These are phyloP conservation scores for Porodaedalea pini DNA, from an alignment of 1,284 basidiomycete species.

Conservation along the genomic window DNA sequence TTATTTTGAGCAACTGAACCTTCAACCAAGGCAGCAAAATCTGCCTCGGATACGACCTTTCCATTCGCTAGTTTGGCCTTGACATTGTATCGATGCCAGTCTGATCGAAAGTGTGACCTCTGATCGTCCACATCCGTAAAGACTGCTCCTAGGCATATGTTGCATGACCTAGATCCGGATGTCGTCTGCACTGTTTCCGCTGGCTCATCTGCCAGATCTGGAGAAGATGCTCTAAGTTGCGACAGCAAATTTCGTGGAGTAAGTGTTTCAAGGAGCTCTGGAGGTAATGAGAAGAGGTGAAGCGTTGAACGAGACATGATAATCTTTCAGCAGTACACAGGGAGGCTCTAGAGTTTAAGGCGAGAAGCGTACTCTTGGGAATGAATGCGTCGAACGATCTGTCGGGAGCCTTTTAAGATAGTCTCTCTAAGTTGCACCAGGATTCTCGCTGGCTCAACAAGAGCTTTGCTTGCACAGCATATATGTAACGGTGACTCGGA, in stretches of 20 bases:
- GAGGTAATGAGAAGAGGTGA: constrained; percentile 63
- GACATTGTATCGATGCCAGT: constrained; percentile 98
- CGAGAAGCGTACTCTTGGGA: not conserved
- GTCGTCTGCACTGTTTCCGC: constrained; percentile 25
- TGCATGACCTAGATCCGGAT: constrained; percentile 61
- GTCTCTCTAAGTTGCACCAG: too few species aligned
- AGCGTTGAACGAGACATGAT: constrained; percentile 27
- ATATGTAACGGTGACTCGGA: too few species aligned
- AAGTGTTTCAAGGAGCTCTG: constrained; percentile 64
- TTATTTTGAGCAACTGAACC: constrained; percentile 43
- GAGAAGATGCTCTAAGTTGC: constrained; percentile 1
- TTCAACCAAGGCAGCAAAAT: constrained; percentile 77
- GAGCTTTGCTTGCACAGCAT: too few species aligned
- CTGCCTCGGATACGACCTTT: constrained; percentile 59
- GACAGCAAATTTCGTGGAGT: constrained; percentile 53
- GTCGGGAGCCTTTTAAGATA: too few species aligned
- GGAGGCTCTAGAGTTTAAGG: too few species aligned
- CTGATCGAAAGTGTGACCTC: constrained; percentile 85
- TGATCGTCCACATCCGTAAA: constrained; percentile 83
- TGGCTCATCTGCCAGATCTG: not conserved
- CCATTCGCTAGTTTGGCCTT: constrained; percentile 70
- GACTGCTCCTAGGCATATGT: constrained; percentile 66
- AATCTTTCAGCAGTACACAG: not conserved
- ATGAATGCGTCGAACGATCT: too few species aligned
- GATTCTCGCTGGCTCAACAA: too few species aligned